These are phyloP conservation scores for Cladosporium austrohemisphaericum DNA, from an alignment of 2,329 filamentous ascomycete species.

Conservation along the genomic window DNA sequence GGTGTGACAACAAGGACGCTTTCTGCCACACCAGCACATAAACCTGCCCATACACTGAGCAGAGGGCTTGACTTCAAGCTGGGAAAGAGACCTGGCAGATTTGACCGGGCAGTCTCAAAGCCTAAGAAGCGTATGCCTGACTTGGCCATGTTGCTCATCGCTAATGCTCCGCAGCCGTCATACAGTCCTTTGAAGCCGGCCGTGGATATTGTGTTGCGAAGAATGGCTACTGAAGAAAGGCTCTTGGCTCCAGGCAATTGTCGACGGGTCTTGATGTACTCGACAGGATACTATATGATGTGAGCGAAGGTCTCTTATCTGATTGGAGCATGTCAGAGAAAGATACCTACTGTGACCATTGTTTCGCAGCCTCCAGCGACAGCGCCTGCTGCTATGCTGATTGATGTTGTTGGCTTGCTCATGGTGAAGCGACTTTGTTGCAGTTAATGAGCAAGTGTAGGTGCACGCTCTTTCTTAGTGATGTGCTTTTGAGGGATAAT, in stretches of 20 bases:
- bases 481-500: too few relatives aligned
- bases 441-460: too few relatives aligned
- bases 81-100: constrained; percentile 16
- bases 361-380: constrained; percentile 15
- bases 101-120: constrained; percentile 20
- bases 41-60: constrained; percentile 24
- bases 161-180: constrained; percentile 9
- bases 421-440: too few relatives aligned
- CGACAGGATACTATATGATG: constrained; percentile 13
- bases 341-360: constrained; percentile 6
- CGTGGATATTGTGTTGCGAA: constrained; percentile 6
- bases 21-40: constrained; percentile 24
- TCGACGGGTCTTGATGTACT: constrained; percentile 17
- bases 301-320: too few relatives aligned
- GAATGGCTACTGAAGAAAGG: constrained; percentile 11
- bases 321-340: not conserved
- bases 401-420: constrained; percentile 9
- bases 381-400: constrained; percentile 13
- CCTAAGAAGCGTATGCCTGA: constrained; percentile 27
- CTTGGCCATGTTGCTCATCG: constrained; percentile 12
- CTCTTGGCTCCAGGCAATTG: constrained; percentile 9
- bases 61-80: constrained; percentile 16
- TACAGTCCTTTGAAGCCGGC: constrained; percentile 11
- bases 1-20: constrained; percentile 28
- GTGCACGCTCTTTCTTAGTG: too few relatives aligned